Percentiles rank a stretch among this genome's conserved stretches.
Conservation (phyloP, 2,329 filamentous ascomycete species). For the Cylindrodendrum hubeiense region DNA sequence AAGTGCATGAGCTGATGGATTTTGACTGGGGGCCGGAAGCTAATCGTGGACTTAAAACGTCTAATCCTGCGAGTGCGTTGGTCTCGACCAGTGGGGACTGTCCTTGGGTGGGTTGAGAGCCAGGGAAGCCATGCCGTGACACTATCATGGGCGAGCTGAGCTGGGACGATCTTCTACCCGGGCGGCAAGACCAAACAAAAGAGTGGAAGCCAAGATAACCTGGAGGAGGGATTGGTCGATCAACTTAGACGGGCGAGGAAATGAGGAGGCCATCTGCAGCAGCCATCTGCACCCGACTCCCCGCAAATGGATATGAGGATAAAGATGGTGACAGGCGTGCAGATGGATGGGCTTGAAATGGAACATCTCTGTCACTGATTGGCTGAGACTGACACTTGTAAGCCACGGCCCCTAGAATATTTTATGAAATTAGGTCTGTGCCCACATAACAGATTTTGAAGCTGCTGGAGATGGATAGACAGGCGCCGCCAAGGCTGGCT, state of each 20-base stretch:
- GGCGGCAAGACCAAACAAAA: not conserved
- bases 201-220: too few species aligned
- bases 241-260: not conserved
- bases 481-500: not conserved
- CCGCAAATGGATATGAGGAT: not conserved
- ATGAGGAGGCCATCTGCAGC: too few species aligned
- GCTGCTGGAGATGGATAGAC: not conserved
- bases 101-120: not conserved
- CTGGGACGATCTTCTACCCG: not conserved
- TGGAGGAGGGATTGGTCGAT: too few species aligned
- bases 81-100: not conserved
- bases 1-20: constrained; percentile 38
- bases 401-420: not conserved
- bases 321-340: not conserved
- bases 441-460: not conserved
- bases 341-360: not conserved
- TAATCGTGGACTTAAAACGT: constrained; percentile 34
- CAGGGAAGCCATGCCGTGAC: constrained; percentile 2
- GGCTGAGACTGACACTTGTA: not conserved
- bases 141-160: not conserved
- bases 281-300: not conserved
- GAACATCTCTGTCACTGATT: not conserved
- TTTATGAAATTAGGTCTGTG: not conserved
- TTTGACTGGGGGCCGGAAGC: constrained; percentile 25
- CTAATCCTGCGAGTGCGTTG: constrained; percentile 23